Percentiles rank a stretch among this genome's conserved stretches.
phyloP scores from a whole-genome alignment of 768 basidiomycete genomes.

The Cyclocybe aegerita region DNA sequence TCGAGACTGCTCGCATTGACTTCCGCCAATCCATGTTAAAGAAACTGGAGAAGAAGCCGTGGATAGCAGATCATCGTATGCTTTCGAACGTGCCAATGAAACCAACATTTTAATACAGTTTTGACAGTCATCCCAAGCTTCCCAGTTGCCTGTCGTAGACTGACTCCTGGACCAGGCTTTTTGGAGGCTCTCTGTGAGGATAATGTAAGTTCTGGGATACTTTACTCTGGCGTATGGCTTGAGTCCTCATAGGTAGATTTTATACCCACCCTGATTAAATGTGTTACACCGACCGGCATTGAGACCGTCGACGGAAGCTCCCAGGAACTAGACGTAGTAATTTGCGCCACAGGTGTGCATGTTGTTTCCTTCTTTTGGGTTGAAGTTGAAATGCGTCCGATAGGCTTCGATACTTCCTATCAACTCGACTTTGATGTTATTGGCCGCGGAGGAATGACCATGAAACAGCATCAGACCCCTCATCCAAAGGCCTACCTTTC shows the following conservation, averaged over 20 bases:
- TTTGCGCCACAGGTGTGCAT: slow-evolving; percentile 58
- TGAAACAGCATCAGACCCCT: slow-evolving; percentile 54
- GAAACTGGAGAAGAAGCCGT: slow-evolving; percentile 54
- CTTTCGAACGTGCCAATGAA: neutral
- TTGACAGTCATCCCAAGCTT: slow-evolving; percentile 57
- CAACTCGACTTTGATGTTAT: slow-evolving; percentile 49
- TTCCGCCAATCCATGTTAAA: slow-evolving; percentile 47
- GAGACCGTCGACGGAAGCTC: slow-evolving; percentile 54
- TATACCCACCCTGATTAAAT: slow-evolving; percentile 47
- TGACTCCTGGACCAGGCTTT: slow-evolving; percentile 70
- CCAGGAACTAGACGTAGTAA: slow-evolving; percentile 55
- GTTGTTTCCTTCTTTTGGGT: neutral
- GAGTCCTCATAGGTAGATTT: slow-evolving; percentile 45
- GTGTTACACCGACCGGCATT: slow-evolving; percentile 53
- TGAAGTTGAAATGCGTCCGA: neutral
- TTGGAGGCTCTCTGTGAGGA: slow-evolving; percentile 63
- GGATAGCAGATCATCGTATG: slow-evolving; percentile 58
- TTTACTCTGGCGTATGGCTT: neutral
- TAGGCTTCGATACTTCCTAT: slow-evolving; percentile 55
- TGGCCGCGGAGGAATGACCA: slow-evolving; percentile 49
- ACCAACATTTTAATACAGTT: neutral
- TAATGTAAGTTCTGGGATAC: slow-evolving; percentile 39
- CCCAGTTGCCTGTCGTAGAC: slow-evolving; percentile 56
- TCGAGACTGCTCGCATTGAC: slow-evolving; percentile 30
- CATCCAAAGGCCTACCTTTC: slow-evolving; percentile 60